Percentiles rank a stretch among this genome's conserved stretches.
Conservation (phyloP, 1,139 yeast genomes). For the Scheffersomyces titani region DNA sequence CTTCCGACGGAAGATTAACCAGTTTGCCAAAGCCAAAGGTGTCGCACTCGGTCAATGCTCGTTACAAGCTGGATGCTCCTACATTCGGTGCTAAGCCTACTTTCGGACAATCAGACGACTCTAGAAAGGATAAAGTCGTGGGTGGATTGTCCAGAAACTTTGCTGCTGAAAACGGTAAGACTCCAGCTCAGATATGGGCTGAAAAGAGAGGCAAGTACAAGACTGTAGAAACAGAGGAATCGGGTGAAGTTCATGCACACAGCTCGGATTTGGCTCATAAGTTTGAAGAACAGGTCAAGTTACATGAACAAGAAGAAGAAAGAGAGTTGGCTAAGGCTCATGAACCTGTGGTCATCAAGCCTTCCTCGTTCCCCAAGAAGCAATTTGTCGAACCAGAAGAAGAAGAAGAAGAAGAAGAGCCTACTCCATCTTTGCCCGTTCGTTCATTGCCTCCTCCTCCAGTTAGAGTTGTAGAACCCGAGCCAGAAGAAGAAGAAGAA, state of each 20-base stretch:
- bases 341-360: constrained; percentile 26
- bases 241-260: constrained; percentile 2
- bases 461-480: constrained; percentile 9
- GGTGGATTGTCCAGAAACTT: constrained; percentile 71
- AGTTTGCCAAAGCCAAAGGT: constrained; percentile 69
- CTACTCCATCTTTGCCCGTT: constrained; percentile 26
- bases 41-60: constrained; percentile 50
- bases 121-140: constrained; percentile 46
- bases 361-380: constrained; percentile 19
- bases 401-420: constrained; percentile 24
- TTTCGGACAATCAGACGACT: constrained; percentile 28
- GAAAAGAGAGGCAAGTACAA: constrained; percentile 75
- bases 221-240: constrained; percentile 34
- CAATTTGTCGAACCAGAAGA: constrained; percentile 22
- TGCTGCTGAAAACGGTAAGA: constrained; percentile 76
- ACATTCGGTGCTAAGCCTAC: constrained; percentile 59
- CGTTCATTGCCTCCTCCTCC: constrained; percentile 22
- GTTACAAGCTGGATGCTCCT: constrained; percentile 40
- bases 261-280: constrained; percentile 6
- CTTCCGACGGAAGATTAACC: constrained; percentile 51
- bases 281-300: constrained; percentile 7
- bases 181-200: constrained; percentile 97
- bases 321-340: constrained; percentile 20
- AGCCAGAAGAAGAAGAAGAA: constrained; percentile 14
- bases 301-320: constrained; percentile 7